Conservation (phyloP, 805 yeast genomes). For the Suhomyces sp. region DNA sequence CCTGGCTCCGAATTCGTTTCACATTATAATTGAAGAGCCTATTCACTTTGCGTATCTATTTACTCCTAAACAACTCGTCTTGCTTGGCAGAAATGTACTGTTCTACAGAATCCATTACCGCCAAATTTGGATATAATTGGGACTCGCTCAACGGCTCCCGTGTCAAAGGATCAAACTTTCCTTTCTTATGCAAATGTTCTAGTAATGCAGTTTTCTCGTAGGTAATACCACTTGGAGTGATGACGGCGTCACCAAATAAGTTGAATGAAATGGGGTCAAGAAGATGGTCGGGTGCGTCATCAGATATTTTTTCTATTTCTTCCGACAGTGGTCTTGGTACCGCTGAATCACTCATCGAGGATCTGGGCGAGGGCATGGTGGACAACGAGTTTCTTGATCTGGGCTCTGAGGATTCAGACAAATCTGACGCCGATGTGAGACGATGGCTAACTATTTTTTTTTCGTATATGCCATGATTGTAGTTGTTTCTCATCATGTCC, state of each 20-base stretch:
- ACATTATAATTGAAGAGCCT: no score
- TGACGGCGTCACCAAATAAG: constrained; percentile 16
- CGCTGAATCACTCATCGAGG: not conserved
- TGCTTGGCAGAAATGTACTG: constrained; percentile 12
- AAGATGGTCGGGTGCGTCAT: constrained; percentile 14
- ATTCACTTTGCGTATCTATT: no score
- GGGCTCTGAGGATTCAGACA: not conserved
- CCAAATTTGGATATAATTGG: constrained; percentile 41
- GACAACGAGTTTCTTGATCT: not conserved
- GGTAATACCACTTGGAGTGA: constrained; percentile 17
- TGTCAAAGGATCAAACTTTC: constrained; percentile 40
- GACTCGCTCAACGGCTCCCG: constrained; percentile 29
- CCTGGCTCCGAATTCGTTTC: not conserved
- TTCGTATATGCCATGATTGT: constrained; percentile 23
- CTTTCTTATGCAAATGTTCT: constrained; percentile 11
- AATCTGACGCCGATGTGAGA: not conserved
- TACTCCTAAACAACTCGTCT: not conserved
- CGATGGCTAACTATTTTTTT: constrained; percentile 11
- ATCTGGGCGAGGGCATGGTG: not conserved
- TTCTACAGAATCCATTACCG: constrained; percentile 37
- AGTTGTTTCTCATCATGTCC: constrained; percentile 20
- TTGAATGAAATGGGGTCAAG: constrained; percentile 16
- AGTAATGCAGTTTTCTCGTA: constrained; percentile 12
- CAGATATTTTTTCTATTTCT: constrained; percentile 6
- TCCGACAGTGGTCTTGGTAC: not conserved